Base-by-base conservation (phyloP, 768 basidiomycete genomes). In the Russula dissimulans region DNA sequence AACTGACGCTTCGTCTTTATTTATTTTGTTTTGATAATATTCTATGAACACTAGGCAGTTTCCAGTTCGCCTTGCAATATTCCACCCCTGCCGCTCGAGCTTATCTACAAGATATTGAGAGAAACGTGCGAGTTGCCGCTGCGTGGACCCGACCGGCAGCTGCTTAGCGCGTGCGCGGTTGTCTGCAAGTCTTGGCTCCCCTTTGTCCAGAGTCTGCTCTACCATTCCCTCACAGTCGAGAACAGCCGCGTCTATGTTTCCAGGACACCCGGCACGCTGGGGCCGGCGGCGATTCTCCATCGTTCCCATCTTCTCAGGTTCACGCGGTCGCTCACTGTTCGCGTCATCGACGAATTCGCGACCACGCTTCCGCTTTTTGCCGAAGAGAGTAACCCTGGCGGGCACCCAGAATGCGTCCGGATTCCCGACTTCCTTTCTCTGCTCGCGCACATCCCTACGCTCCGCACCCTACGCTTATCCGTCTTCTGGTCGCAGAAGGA, bases 171-270 rank as follows among this genome's bases (percentile, higher is more conserved):
- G n/a, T 62, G 39, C 26, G 61, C 61, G 17, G 9, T 42, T 1
- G 61, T 62, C 50, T 62, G 56, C 56, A 62, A 57, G 18, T 47
- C 61, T 11, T 62, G 61, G 61, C 50, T 57, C 6, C 56, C 61
- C 11, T 42, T 62, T 38, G 22, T 39, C 11, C 56, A 26, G 51
- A 47, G 56, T 29, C 26, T 53, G 51, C 46, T 62, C 1, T 62
- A 62, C 38, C 61, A 44, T 12, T 29, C 56, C 11, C 39, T 62
- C 45, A 54, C 39, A 7, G 51, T 61, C 4, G 60, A 62, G 45
- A 57, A 46, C n/a, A 62, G 39, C 31, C 61, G 61, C 56, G 12
- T 32, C 6, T n/a, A 53, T 9, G 41, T 22, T 3, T 38, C 51
- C 4, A 43, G 56, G 46, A 54, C 18, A 14, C 32, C 61, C 22